Evolutionary conservation across 441 rosid species (phyloP), one percentile per base, ranked within the genome.

Genomic region (Capsella rubella): DNA sequence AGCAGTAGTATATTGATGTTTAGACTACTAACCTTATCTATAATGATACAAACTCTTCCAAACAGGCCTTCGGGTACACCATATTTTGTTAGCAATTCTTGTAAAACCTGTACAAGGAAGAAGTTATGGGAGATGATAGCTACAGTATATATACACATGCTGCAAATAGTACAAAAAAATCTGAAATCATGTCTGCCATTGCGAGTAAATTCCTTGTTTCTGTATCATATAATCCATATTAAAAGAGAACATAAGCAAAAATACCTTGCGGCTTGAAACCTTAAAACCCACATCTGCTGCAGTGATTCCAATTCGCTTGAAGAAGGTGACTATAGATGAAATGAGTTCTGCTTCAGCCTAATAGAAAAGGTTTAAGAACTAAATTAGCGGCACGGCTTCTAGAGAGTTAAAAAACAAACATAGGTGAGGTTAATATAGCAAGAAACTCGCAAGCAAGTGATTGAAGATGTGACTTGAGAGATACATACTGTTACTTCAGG

Each of bases 301-400:
- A 39, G 91, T 87, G 76, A 94, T 86, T 64, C 99, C 97, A 83
- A 90, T 75, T 76, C 84, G 82, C 81, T 87, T 91, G 82, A 91
- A 91, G 82, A 91, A 90, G 49, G 94, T 79, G 52, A 89, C 81
- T 43, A 91, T 82, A 51, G 97, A 84, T 40, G 97, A 90, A 55
- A 92, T 82, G 37, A 92, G 95, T 73, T 92, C 99, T 46, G 99
- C 97, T 85, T 94, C 99, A 42, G 95, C 97, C 97, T 92, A 73
- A 37, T 78, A 72, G 3, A 53, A 56, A 45, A 40, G 51, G 47
- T 32, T 4, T 31, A 16, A 4, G 47, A 32, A 16, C 62, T 18
- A 39, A 40, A 40, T 49, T 52, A 61, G 46, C 2, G 12, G 9
- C 63, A 15, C 9, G 2, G 8, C 49, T 34, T 18, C 5, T 14